Conservation (phyloP, 2,329 filamentous ascomycete genomes). For the Fusarium dimerum region DNA sequence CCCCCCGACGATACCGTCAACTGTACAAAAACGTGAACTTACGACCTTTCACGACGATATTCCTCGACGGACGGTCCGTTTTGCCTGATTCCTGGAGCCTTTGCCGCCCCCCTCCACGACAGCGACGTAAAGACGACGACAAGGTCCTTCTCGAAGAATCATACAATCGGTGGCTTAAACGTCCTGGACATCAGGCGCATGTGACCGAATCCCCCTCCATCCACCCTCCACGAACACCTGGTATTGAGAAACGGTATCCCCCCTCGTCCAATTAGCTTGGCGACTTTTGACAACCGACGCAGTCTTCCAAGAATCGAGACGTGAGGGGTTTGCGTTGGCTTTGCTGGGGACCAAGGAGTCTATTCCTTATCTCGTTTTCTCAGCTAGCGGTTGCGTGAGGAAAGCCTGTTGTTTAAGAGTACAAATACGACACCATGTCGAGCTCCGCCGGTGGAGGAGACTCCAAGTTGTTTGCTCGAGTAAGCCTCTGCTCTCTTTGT, state of each 20-base stretch:
- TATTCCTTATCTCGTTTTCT: constrained; percentile 21
- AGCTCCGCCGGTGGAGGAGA: constrained; percentile 72
- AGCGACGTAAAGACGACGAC: constrained; percentile 8
- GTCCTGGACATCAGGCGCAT: constrained; percentile 24
- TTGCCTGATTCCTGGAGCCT: no score
- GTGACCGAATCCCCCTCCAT: constrained; percentile 28
- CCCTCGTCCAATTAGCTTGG: constrained; percentile 28
- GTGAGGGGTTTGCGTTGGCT: constrained; percentile 27
- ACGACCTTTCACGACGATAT: no score
- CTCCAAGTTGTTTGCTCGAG: constrained; percentile 98
- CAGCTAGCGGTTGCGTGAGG: constrained; percentile 13
- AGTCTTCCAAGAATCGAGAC: constrained; percentile 13
- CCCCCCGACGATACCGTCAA: constrained; percentile 26
- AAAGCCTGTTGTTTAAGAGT: constrained; percentile 24
- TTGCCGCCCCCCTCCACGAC: neutral
- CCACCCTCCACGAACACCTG: constrained; percentile 26
- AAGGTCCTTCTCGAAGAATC: constrained; percentile 10
- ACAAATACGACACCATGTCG: constrained; percentile 50
- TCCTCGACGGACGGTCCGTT: no score
- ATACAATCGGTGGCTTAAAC: constrained; percentile 22
- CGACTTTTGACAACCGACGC: constrained; percentile 12
- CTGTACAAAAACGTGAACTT: no score
- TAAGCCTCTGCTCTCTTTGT: constrained; percentile 49
- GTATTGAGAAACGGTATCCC: constrained; percentile 13
- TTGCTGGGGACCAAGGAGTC: constrained; percentile 11